Conservation (phyloP, 805 yeast genomes). For the Saturnispora hagleri region DNA sequence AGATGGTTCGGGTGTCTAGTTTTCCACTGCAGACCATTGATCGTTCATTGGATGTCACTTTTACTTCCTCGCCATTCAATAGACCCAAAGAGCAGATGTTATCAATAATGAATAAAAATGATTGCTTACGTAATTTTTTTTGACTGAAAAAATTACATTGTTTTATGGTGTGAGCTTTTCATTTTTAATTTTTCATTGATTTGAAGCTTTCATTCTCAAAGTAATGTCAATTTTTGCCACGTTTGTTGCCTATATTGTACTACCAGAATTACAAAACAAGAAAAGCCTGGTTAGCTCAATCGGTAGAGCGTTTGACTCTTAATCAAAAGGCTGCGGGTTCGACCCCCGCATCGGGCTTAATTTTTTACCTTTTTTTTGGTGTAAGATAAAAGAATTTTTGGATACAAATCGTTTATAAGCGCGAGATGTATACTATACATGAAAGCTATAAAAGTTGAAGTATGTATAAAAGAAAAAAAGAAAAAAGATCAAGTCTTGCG, state of each 20-base stretch:
- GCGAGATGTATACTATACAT: background rate
- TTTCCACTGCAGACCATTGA: too few species aligned
- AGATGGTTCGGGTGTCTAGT: too few species aligned
- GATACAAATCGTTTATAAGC: background rate
- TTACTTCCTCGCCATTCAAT: too few species aligned
- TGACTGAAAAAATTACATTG: too few species aligned
- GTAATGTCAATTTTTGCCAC: too few species aligned
- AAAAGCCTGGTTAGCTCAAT: constrained; percentile 16
- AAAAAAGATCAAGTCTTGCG: constrained; percentile 2
- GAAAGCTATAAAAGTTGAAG: background rate
- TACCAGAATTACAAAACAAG: background rate
- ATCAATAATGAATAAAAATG: too few species aligned
- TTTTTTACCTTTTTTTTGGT: background rate
- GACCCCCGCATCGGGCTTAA: constrained; percentile 16
- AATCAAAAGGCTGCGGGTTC: constrained; percentile 18
- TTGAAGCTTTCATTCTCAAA: too few species aligned
- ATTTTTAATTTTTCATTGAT: too few species aligned
- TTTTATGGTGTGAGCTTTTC: too few species aligned
- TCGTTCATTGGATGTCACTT: too few species aligned
- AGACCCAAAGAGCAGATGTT: too few species aligned
- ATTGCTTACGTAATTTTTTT: too few species aligned
- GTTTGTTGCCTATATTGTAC: background rate
- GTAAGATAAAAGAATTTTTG: background rate
- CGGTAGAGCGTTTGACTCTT: constrained; percentile 18
- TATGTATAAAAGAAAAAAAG: background rate